Conservation (phyloP, 768 basidiomycete species). For the Mycena chlorophos region DNA sequence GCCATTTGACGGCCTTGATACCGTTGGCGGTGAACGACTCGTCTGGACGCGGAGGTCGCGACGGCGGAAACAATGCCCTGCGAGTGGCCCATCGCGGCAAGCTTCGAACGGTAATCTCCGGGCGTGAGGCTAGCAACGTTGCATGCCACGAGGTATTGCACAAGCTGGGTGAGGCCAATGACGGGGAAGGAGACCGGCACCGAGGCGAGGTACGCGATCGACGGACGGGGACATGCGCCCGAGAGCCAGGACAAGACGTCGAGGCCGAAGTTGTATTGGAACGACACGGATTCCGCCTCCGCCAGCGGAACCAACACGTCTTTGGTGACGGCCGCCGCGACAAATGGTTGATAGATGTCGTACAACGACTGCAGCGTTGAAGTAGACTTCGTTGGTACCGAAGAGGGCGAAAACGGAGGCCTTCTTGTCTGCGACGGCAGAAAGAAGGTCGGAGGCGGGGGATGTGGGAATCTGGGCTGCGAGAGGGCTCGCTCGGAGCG, state of each 20-base stretch:
- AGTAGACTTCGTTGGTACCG: conserved; percentile 97
- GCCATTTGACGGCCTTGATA: conserved; percentile 83
- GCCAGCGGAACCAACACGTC: conserved; percentile 74
- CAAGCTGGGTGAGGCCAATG: conserved; percentile 93
- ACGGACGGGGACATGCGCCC: conserved; percentile 66
- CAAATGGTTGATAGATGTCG: conserved; percentile 88
- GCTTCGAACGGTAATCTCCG: background rate
- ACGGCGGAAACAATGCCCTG: conserved; percentile 95
- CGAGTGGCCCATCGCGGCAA: conserved; percentile 30
- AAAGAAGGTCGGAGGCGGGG: conserved; percentile 67
- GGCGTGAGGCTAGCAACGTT: background rate
- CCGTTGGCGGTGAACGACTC: conserved; percentile 76
- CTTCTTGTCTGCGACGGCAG: conserved; percentile 58
- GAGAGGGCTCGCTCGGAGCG: conserved; percentile 55
- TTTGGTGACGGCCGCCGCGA: conserved; percentile 60
- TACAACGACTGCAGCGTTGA: conserved; percentile 91
- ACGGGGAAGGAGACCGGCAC: conserved; percentile 93
- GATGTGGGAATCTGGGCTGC: conserved; percentile 56
- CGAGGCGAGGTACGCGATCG: conserved; percentile 84
- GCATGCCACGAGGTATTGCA: conserved; percentile 81
- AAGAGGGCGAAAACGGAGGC: conserved; percentile 89
- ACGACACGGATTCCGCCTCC: conserved; percentile 53
- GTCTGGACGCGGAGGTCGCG: conserved; percentile 76
- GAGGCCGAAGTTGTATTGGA: conserved; percentile 79
- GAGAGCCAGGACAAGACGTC: conserved; percentile 84